A percentile compares a stretch with the other conserved stretches of the same genome.
Evolutionary conservation across 352 stramenopile species (phyloP).

Genomic region (Vaucheria bursata): DNA sequence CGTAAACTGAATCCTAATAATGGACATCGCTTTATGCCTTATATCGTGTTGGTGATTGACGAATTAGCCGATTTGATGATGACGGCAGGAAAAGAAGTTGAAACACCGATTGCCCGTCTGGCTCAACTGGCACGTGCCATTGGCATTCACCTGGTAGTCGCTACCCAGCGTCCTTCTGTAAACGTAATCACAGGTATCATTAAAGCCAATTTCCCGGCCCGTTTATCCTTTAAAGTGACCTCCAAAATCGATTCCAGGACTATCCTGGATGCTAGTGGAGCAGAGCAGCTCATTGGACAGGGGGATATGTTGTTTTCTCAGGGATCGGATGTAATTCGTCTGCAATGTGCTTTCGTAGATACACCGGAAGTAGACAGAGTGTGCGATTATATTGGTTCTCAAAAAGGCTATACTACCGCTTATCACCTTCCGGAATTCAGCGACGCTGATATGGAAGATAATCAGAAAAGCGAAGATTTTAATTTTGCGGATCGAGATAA

Average conservation of each 20-base stretch:
- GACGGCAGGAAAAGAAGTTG: not conserved
- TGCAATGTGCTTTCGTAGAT: not conserved
- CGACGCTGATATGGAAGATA: not conserved
- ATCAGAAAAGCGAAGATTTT: not conserved
- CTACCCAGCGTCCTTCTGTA: not conserved
- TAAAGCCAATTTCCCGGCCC: not conserved
- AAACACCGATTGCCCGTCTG: not conserved
- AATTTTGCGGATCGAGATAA: not conserved
- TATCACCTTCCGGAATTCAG: too few species aligned
- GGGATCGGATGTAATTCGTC: not conserved
- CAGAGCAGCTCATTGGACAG: not conserved
- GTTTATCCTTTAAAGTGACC: not conserved
- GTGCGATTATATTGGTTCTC: not conserved
- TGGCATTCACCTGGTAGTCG: not conserved
- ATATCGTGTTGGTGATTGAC: conserved; percentile 1
- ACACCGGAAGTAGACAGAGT: not conserved
- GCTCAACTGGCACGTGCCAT: not conserved
- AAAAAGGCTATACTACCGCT: too few species aligned
- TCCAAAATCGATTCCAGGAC: not conserved
- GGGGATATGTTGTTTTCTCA: not conserved
- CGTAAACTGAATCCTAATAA: too few species aligned
- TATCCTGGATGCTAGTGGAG: not conserved
- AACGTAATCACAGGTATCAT: not conserved
- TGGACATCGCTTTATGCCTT: too few species aligned
- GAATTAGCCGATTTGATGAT: not conserved